Conservation (phyloP, 306 rosid genomes). For the Prunus mongolica region DNA sequence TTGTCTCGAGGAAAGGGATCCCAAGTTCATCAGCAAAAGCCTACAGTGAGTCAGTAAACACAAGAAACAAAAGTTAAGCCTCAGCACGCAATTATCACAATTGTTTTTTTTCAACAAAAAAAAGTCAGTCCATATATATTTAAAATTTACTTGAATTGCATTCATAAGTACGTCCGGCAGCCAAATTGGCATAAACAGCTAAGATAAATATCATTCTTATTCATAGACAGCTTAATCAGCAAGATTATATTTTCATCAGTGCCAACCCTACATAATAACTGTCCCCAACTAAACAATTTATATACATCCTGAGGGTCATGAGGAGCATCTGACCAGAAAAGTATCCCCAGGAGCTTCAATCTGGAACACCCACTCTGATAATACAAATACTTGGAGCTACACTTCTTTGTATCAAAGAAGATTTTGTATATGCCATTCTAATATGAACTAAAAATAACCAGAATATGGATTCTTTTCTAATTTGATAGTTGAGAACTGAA, state of each 20-base stretch:
- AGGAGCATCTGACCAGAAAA: background rate
- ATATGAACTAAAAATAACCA: background rate
- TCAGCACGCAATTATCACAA: background rate
- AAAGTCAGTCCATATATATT: background rate
- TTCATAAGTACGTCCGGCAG: background rate
- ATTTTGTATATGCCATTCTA: background rate
- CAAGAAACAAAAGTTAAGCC: constrained; percentile 8
- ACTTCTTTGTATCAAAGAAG: background rate
- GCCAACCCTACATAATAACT: background rate
- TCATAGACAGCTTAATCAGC: background rate
- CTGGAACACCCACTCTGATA: background rate
- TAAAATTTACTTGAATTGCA: background rate
- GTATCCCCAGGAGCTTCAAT: background rate
- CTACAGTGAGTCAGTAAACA: constrained; percentile 38
- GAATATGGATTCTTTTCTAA: background rate
- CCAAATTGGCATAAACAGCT: background rate
- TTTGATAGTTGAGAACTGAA: background rate
- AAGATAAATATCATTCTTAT: background rate
- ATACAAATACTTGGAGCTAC: background rate
- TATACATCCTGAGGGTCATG: background rate
- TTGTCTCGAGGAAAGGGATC: constrained; percentile 94
- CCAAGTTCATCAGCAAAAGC: constrained; percentile 95
- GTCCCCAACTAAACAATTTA: background rate
- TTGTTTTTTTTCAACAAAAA: too few species aligned
- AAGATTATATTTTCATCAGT: background rate